phyloP scores from a whole-genome alignment of 495 filamentous ascomycete species.

The Talaromyces liani region DNA sequence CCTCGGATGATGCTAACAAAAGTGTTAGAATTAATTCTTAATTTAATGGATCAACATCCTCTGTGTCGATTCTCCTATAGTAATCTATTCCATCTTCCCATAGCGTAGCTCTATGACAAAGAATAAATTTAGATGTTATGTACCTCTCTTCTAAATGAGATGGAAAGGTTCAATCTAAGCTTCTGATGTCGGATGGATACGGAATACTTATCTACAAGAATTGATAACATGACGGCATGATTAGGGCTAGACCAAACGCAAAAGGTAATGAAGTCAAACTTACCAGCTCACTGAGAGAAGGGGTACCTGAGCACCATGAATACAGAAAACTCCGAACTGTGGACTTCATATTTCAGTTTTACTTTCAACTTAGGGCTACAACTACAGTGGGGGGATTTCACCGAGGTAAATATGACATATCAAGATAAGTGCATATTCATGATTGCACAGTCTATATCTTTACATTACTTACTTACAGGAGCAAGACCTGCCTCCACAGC shows the following conservation, averaged over 20 bases:
- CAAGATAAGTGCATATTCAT: not conserved
- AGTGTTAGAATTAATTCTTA: not conserved
- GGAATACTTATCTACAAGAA: not conserved
- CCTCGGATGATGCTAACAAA: not conserved
- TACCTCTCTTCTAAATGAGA: too few species aligned
- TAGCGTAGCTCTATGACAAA: too few species aligned
- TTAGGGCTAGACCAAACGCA: not conserved
- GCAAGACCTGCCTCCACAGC: constrained; percentile 48
- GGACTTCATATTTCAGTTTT: not conserved
- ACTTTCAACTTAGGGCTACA: not conserved
- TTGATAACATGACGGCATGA: not conserved
- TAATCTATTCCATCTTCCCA: not conserved
- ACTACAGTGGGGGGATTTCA: too few species aligned
- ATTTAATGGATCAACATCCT: not conserved
- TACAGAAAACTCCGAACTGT: too few species aligned
- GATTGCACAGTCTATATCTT: not conserved
- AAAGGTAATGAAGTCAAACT: not conserved
- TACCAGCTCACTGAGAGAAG: not conserved
- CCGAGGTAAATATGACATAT: not conserved
- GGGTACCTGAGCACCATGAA: not conserved
- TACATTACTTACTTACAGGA: not conserved
- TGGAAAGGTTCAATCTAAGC: too few species aligned
- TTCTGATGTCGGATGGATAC: too few species aligned
- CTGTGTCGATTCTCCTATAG: not conserved
- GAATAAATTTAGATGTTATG: too few species aligned